Evolutionary conservation across 441 rosid species (phyloP), one percentile per base, ranked within the genome.

Genomic region (Eugenia klotzschiana): DNA sequence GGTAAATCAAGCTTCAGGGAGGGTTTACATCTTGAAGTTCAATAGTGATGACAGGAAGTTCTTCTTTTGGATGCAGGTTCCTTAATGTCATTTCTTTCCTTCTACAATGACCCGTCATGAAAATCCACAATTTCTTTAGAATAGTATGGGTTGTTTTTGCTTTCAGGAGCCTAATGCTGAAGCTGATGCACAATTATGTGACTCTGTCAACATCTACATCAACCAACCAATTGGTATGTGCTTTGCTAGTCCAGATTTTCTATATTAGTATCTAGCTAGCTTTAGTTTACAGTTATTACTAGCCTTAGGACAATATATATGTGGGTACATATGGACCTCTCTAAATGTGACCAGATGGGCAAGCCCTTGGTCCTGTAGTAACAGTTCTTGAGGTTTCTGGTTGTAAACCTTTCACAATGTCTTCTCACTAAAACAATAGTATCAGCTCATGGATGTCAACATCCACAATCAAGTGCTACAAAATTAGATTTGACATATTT

Each of bases 31-130:
- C 81, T 87, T 96, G 80, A 95, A 95, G 90, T 95, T 96, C 89
- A 93, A 90, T 86, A 90, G 94, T 26, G 98, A 96, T 81, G 93
- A 95, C 82, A 89, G 98, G 81, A 96, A 93, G 89, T 92, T 93
- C 84, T 93, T 96, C 93, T 91, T 94, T 43, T 96, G 99, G 99
- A 90, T 96, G 98, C 99, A 96, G 97, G 99, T 93, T 73, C 74
- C 40, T 72, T 54, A 82, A 50, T 53, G 83, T 43, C 40, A 43
- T 84, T 52, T 77, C 54, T 84, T 82, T 79, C 60, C 29, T 87
- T 22, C 74, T 54, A 22, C 43, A 26, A 69, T 69, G 37, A 37
- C 22, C 46, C 0, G 4, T 69, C 25, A 37, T 33, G 77, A 69
- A 33, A 22, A 37, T 69, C 37, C 60, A 80, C 26, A 16, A 6